These are phyloP conservation scores for Sporothrix schenckii DNA, from an alignment of 2,329 filamentous ascomycete species.

Conservation along the genomic window DNA sequence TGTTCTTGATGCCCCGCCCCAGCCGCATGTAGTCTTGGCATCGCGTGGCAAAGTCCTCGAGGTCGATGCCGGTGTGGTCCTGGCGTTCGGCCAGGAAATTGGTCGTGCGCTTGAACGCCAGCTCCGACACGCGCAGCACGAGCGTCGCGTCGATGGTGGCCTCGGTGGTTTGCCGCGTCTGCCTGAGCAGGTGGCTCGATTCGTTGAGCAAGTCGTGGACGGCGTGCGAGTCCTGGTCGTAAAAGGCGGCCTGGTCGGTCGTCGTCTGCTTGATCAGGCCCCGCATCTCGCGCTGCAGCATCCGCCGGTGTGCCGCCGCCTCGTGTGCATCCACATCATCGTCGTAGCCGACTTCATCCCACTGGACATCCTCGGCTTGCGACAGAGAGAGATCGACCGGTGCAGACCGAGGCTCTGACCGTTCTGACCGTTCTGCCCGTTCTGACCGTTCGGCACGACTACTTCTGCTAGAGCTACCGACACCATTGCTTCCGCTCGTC, in stretches of 20 bases:
- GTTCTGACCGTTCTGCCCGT: background rate
- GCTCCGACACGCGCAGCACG: constrained; percentile 76
- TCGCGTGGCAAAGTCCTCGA: constrained; percentile 90
- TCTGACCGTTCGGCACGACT: background rate
- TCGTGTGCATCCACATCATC: constrained; percentile 81
- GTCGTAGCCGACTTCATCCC: constrained; percentile 41
- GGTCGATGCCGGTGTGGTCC: constrained; percentile 73
- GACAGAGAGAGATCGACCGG: constrained; percentile 38
- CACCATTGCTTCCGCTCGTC: background rate
- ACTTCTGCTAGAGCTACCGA: background rate
- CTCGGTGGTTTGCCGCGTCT: constrained; percentile 85
- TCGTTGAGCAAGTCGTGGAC: constrained; percentile 67
- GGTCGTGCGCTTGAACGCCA: constrained; percentile 76
- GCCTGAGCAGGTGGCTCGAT: constrained; percentile 66
- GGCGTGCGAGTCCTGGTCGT: constrained; percentile 66
- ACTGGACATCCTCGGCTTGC: constrained; percentile 30
- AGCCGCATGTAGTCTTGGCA: constrained; percentile 84
- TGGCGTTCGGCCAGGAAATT: constrained; percentile 71
- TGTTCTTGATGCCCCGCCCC: constrained; percentile 59
- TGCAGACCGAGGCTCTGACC: background rate
- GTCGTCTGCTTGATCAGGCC: constrained; percentile 59
- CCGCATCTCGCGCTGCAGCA: constrained; percentile 53
- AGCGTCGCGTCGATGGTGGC: constrained; percentile 89
- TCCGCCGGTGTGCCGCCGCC: constrained; percentile 70
- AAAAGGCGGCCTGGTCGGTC: constrained; percentile 68